Percentiles rank a stretch among this genome's conserved stretches.
phyloP scores from a whole-genome alignment of 768 basidiomycete genomes.

The Termitomyces sp. region DNA sequence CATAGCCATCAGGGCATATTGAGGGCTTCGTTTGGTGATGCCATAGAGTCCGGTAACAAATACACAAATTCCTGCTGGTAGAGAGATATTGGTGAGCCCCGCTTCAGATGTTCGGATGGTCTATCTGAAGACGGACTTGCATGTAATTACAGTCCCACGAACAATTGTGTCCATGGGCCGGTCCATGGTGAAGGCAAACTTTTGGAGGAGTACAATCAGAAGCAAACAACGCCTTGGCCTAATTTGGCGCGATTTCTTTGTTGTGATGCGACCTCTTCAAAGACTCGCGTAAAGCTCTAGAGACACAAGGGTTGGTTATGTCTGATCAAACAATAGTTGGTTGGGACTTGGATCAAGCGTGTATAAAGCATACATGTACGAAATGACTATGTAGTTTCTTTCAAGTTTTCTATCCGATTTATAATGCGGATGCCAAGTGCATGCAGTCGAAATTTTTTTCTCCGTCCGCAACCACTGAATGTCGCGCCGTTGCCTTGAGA shows the following conservation, averaged over 20 bases:
- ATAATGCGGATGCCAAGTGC: no score
- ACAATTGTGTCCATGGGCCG: slow-evolving; percentile 41
- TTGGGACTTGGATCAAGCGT: no score
- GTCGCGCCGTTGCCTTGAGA: no score
- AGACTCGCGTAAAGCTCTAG: no score
- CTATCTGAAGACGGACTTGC: slow-evolving; percentile 67
- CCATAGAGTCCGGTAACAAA: slow-evolving; percentile 43
- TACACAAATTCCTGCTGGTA: slow-evolving; percentile 58
- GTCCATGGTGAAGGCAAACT: slow-evolving; percentile 26
- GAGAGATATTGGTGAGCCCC: slow-evolving; percentile 21
- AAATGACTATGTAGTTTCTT: no score
- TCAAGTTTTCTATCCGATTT: no score
- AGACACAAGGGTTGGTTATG: no score
- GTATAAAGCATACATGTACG: no score
- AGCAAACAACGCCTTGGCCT: slow-evolving; percentile 8
- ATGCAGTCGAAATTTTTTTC: no score
- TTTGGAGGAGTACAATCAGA: slow-evolving; percentile 9
- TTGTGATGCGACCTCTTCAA: no score
- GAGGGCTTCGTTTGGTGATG: slow-evolving; percentile 47
- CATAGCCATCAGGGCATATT: slow-evolving; percentile 45
- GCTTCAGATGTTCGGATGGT: slow-evolving; percentile 22
- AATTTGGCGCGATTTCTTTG: background rate
- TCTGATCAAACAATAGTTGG: no score
- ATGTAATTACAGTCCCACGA: slow-evolving; percentile 64
- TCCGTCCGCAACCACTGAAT: no score